Evolutionary conservation across 2,329 filamentous ascomycete species (phyloP), one percentile per base, ranked within the genome.

Genomic region (Diplocarpon mali): DNA sequence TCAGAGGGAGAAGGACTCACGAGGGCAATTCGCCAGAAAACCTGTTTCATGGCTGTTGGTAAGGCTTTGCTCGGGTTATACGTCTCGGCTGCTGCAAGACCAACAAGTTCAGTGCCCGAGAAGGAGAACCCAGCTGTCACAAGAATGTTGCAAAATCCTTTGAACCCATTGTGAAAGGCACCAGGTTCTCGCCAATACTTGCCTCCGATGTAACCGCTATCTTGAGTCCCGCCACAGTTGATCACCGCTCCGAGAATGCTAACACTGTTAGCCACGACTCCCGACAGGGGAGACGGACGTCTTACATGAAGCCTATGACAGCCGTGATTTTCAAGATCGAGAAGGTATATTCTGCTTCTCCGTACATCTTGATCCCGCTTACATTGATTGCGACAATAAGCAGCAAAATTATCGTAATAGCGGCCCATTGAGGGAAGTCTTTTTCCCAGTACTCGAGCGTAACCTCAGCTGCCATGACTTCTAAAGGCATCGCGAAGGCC

Each of bases 1-100:
- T 24, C 4, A 15, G 28, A 79, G 28, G 16, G 16, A 12, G 17
- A 2, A 10, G 16, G 7, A 67, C 61, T 65, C 69, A 85, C 47
- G 46, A 93, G 71, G 5, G 80, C 78, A 58, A 95, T 94, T 58
- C 89, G 82, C 89, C 89, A 95, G 65, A 95, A 95, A n/a, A 95
- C 87, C 63, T 94, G 88, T 67, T 93, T 94, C 59, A 93, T 80
- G 12, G 89, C 88, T 0, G 79, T 87, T 0, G 89, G 89, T 0
- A 95, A 71, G 1, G 83, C 83, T 62, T 90, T 85, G 49, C 81
- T 75, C 2, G 85, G 84, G 58, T 87, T 86, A n/a, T 76, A 77
- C 1, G 83, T 85, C 61, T 89, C 84, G 24, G 84, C 85, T 1
- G 84, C 84, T 4, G 83, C 83, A 12, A 89, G 73, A 44, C 83